phyloP scores from a whole-genome alignment of 2,329 filamentous ascomycete genomes.

The Xylaria sp. region DNA sequence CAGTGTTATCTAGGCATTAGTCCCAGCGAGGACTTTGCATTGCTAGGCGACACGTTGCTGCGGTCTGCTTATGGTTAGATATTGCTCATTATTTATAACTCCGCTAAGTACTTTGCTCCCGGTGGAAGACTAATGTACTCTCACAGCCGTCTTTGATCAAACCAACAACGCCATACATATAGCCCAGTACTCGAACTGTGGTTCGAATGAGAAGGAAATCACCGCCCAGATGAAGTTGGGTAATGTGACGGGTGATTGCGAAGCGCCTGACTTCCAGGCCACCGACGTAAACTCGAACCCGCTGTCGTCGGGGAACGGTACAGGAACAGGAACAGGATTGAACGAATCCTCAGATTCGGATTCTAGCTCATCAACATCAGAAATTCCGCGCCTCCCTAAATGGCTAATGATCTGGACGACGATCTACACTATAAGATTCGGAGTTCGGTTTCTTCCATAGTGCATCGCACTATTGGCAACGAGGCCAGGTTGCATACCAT shows the following conservation, averaged over 20 bases:
- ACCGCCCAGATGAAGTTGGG: constrained; percentile 47
- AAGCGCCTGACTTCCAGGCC: constrained; percentile 35
- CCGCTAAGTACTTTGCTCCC: background rate
- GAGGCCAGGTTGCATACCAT: constrained; percentile 5
- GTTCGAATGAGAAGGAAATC: constrained; percentile 57
- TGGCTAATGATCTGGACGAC: constrained; percentile 19
- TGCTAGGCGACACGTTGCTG: constrained; percentile 70
- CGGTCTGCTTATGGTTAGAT: constrained; percentile 63
- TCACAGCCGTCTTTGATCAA: constrained; percentile 63
- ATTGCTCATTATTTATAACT: background rate
- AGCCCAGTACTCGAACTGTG: constrained; percentile 64
- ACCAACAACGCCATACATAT: constrained; percentile 61
- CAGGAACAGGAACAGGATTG: constrained; percentile 24
- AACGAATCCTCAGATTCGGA: constrained; percentile 15
- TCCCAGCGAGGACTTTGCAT: constrained; percentile 58
- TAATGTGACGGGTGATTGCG: constrained; percentile 45
- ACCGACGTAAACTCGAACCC: constrained; percentile 27
- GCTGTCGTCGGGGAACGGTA: constrained; percentile 6
- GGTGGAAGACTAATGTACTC: constrained; percentile 17
- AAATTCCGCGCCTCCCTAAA: background rate
- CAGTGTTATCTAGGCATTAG: constrained; percentile 63
- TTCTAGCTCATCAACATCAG: constrained; percentile 6
- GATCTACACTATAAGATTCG: background rate
- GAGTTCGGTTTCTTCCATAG: constrained; percentile 6
- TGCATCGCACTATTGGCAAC: background rate